Evolutionary conservation across 176 grass and related monocot species (phyloP), one percentile per base, ranked within the genome.

Genomic region (Musa beccarii): DNA sequence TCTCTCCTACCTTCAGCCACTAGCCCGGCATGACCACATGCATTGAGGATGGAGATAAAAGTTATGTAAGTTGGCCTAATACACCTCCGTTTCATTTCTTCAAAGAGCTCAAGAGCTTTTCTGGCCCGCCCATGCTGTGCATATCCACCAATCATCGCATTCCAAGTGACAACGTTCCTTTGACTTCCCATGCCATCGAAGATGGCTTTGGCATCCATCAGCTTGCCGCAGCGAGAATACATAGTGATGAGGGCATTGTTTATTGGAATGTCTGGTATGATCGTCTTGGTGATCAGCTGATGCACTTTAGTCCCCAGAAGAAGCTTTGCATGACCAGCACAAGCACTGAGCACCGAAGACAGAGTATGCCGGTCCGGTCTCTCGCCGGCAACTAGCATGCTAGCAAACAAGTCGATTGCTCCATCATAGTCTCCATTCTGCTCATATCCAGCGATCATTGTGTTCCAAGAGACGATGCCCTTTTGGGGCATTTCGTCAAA

Each of bases 221-320:
- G 20, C 51, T 73, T 77, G 26, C 92, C 88, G 24, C 88, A 90
- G 78, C 84, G 90, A 15, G 86, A 82, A 55, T 96, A 96, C 92
- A 96, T 96, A 49, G 92, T 95, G 70, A 95, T 80, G 28, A 95
- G 86, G 49, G 86, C 82, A 84, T 95, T 95, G 49, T 49, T 85
- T 24, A 49, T 88, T 57, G 83, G 78, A 26, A 57, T 82, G 74
- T 95, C 92, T 78, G 88, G 79, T 21, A 91, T 54, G 63, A 80
- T 84, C n/a, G 69, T 84, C 72, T 91, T 96, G 22, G 82, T 78
- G 64, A 96, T 69, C 65, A 96, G 77, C 71, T 96, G 92, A 81
- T 89, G 92, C 63, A 96, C 52, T 63, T 91, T 88, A 73, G 74
- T 56, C 28, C 92, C 86, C n/a, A 91, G 79, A 51, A 25, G 71